Base-by-base conservation (phyloP, 495 filamentous ascomycete genomes). In the Neurospora sp. region DNA sequence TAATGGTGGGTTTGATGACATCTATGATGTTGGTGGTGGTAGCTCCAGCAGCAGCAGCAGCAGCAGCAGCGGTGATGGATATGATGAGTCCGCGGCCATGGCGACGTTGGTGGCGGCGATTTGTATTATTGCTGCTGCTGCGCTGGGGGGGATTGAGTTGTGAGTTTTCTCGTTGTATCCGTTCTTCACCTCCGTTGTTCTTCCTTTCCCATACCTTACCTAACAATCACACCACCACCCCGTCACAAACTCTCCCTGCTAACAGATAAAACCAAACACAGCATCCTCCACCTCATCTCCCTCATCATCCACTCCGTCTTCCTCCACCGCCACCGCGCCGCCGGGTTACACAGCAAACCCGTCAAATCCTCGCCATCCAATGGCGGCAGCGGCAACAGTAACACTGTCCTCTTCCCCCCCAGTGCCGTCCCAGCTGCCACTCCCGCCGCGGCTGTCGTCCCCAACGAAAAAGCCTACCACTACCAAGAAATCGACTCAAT, bases 311-410 rank as follows among this genome's bases (percentile, higher is more conserved):
- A 83, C 59, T 75, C 80, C 71, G 73, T 85, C 16, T 74, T 75
- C 40, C 74, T 86, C 7, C 80, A 85, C 73, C 81, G 83, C n/a
- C 85, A 86, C 73, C 81, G 85, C 71, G 76, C 75, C 31, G 82
- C 80, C 1, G 84, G 84, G 18, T 77, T 83, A 10, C 82, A 80
- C 71, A 79, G 76, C 71, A 78, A 76, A 75, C 80, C 84, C n/a
- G 40, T 72, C 40, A 68, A 71, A 22, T 27, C 68, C 65, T 18
- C 42, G 4, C 42, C 71, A 10, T 70, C 27, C 41, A 20, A n/a
- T 31, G 53, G 31, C n/a, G 53, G 8, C 44, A 59, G 20, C 20
- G 20, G 22, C 22, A 14, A 27, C 9, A 59, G 47, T 7, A 59
- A 59, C 4, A 14, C 47, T 22, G 5, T 12, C 4, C 10, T 59